phyloP scores from a whole-genome alignment of 495 filamentous ascomycete genomes.

The Penicillium maclennaniae region DNA sequence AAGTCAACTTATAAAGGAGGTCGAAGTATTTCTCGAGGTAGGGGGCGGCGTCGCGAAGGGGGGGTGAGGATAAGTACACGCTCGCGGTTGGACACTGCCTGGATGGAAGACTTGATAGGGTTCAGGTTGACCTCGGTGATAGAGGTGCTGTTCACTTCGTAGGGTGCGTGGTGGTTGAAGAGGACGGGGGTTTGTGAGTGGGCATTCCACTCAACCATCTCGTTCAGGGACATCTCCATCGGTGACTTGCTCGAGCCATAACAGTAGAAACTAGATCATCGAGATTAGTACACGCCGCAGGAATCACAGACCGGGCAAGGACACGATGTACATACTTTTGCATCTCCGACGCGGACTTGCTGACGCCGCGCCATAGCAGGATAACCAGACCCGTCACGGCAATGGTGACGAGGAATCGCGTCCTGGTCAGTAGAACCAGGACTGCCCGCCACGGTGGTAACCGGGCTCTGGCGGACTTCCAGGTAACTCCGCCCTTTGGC shows the following conservation, averaged over 20 bases:
- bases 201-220: constrained; percentile 82
- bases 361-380: constrained; percentile 86
- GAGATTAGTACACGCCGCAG: constrained; percentile 16
- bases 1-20: constrained; percentile 81
- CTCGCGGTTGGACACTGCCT: constrained; percentile 75
- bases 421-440: constrained; percentile 69
- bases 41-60: constrained; percentile 80
- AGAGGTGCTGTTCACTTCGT: constrained; percentile 75
- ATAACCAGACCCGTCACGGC: constrained; percentile 69
- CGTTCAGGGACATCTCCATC: constrained; percentile 88
- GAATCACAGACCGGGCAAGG: neutral
- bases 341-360: constrained; percentile 78
- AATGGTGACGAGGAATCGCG: constrained; percentile 73
- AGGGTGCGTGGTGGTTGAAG: constrained; percentile 89
- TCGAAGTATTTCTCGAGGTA: constrained; percentile 90
- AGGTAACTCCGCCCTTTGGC: constrained; percentile 84
- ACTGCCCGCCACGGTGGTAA: constrained; percentile 81
- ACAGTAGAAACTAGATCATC: constrained; percentile 78
- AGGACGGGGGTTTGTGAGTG: constrained; percentile 89
- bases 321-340: constrained; percentile 65
- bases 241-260: constrained; percentile 90
- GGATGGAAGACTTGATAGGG: constrained; percentile 71
- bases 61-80: constrained; percentile 94
- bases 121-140: constrained; percentile 83
- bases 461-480: constrained; percentile 81